These are phyloP conservation scores for Colletotrichum caudatum DNA, from an alignment of 2,329 filamentous ascomycete genomes.

Conservation along the genomic window DNA sequence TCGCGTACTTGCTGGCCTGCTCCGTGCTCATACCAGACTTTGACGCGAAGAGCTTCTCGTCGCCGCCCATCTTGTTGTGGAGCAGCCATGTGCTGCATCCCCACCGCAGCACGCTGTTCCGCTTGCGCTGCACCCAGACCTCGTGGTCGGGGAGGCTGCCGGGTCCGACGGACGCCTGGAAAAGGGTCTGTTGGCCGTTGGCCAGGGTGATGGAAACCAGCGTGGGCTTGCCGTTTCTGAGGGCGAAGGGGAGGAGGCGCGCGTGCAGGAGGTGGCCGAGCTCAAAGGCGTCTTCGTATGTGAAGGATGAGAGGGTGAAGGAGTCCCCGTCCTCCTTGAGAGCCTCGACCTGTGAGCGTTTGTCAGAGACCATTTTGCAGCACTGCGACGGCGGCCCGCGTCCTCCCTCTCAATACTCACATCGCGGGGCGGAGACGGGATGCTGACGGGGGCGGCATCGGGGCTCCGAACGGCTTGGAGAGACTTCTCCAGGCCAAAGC, in stretches of 20 bases:
- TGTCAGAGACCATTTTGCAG: neutral
- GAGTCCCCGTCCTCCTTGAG: slow-evolving; percentile 55
- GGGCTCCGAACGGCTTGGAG: slow-evolving; percentile 45
- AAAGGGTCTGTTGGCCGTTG: slow-evolving; percentile 70
- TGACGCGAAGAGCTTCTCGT: slow-evolving; percentile 73
- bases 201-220: slow-evolving; percentile 75
- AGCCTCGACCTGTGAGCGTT: slow-evolving; percentile 43
- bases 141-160: slow-evolving; percentile 80
- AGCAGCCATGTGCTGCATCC: slow-evolving; percentile 78
- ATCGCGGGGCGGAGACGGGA: slow-evolving; percentile 41
- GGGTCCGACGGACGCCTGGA: slow-evolving; percentile 75
- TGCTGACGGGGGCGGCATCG: slow-evolving; percentile 25
- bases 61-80: slow-evolving; percentile 73
- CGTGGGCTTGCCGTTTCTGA: slow-evolving; percentile 57
- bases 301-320: slow-evolving; percentile 66
- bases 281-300: slow-evolving; percentile 72
- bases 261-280: slow-evolving; percentile 74
- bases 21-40: slow-evolving; percentile 73
- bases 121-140: slow-evolving; percentile 77
- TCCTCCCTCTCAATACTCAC: slow-evolving; percentile 29
- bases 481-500: slow-evolving; percentile 46
- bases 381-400: no score
- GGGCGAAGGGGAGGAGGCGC: slow-evolving; percentile 66
- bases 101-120: slow-evolving; percentile 78
- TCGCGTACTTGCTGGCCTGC: slow-evolving; percentile 73